Evolutionary conservation across 345 rosid species (phyloP), one percentile per base, ranked within the genome.

Genomic region (Acer yangbiense): DNA sequence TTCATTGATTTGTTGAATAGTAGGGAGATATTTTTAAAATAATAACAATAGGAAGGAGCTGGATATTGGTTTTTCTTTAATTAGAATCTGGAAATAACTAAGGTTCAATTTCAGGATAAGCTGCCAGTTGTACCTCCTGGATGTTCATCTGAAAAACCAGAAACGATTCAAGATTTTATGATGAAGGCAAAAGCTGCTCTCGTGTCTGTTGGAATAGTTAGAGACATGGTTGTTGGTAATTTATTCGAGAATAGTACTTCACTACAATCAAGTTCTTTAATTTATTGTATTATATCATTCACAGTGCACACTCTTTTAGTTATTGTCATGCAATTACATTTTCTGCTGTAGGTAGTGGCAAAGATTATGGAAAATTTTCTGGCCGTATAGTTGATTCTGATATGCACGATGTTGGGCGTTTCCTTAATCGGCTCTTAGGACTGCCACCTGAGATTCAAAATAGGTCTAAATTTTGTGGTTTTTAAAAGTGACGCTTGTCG

Each of bases 331-430:
- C 48, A 11, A 4, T 64, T 41, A 67, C 50, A n/a, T 58, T 52
- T 12, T 10, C 66, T 83, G 72, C 44, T 87, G 61, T 79, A 95
- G 99, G 94, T 46, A 93, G 87, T 76, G 99, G 96, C 70, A 94
- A 92, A 83, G 98, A 94, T 82, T 74, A 68, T 80, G 91, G 90
- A 27, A 95, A 92, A 82, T 80, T 90, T 27, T 86, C 97, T n/a
- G 98, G 99, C 70, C 98, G 99, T 73, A 95, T 95, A 78, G 85
- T 93, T 86, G 99, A 95, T 87, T 93, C 99, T 20, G 99, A 95
- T 81, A 95, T 95, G 99, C 98, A 93, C 73, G 99, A 95, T 77
- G 95, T 92, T 82, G 99, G 98, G 20, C 91, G 98, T 82, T 95
- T 93, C 81, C 89, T 95, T 64, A 95, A 95, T 86, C 92, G 99